Evolutionary conservation across 371 early-diverging fungal species (phyloP), one percentile per base, ranked within the genome.

Genomic region (Parasitella parasitica): DNA sequence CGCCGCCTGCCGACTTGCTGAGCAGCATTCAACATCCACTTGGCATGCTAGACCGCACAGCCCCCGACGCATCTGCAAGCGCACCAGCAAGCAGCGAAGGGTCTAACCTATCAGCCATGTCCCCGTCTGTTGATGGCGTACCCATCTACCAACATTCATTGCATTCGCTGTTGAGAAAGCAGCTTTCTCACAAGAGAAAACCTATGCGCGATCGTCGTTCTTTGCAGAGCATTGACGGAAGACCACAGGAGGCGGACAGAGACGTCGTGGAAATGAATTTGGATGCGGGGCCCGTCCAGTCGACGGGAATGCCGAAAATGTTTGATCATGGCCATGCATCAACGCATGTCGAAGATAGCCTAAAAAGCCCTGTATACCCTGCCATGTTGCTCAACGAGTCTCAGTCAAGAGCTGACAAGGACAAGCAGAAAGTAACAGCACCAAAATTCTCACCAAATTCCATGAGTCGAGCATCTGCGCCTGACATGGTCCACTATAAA

Each of bases 251-350:
- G 49, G 63, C 61, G 35, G 78, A 78, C 49, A 71, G 63, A n/a
- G 78, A 78, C 41, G 72, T 78, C 0, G 61, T 67, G 12, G 78
- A 75, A 43, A 78, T 78, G 61, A 62, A 70, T 11, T 37, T 76
- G 35, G 69, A 76, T 55, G 37, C 69, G 6, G 66, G 34, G 6
- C 32, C 39, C 22, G 32, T 18, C 34, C 28, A 9, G 20, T 51
- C 52, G 2, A 15, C 48, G 2, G 46, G 24, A 13, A 46, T 46
- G 46, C 0, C 30, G 4, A 12, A n/a, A 22, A 32, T 30, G 32
- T 30, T 4, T 2, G 37, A 11, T 41, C 39, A 46, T 5, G 11
- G 2, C 6, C 41, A 39, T 18, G 6, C 41, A 7, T 0, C 54
- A 49, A 27, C n/a, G n/a, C n/a, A 39, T 38, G 27, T 20, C 4